These are phyloP conservation scores for Eremothecium sinecaudum DNA, from an alignment of 1,139 yeast genomes.

Conservation along the genomic window DNA sequence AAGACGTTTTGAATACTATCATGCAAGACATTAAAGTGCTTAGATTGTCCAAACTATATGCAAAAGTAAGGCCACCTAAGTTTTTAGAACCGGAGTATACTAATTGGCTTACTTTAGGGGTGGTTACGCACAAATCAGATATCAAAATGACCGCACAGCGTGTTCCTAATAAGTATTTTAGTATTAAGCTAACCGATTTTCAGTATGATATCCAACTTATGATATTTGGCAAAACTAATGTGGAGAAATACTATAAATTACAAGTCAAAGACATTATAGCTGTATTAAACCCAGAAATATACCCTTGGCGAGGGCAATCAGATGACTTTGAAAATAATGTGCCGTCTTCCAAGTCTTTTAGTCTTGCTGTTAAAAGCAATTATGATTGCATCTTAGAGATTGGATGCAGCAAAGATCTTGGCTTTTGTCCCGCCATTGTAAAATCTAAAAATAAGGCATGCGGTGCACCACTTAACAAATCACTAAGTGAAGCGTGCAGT, in stretches of 20 bases:
- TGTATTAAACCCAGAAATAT: conserved; percentile 62
- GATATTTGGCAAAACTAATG: conserved; percentile 54
- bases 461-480: conserved; percentile 47
- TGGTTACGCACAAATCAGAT: conserved; percentile 49
- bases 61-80: conserved; percentile 59
- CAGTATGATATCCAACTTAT: conserved; percentile 48
- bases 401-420: conserved; percentile 64
- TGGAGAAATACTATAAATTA: conserved; percentile 61
- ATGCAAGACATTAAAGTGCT: conserved; percentile 44
- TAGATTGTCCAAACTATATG: conserved; percentile 48
- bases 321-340: conserved; percentile 8
- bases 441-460: conserved; percentile 45
- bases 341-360: conserved; percentile 39
- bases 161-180: conserved; percentile 45
- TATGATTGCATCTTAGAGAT: conserved; percentile 54
- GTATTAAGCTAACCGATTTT: conserved; percentile 61
- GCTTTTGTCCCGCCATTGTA: conserved; percentile 45
- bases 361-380: conserved; percentile 45
- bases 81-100: conserved; percentile 59
- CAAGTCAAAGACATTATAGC: conserved; percentile 67
- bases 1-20: conserved; percentile 30
- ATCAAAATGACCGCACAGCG: conserved; percentile 40
- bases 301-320: conserved; percentile 33
- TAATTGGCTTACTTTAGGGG: conserved; percentile 70
- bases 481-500: conserved; percentile 50